Evolutionary conservation across 2,329 filamentous ascomycete species (phyloP).

Genomic region (Cladosporium cucumerinum): DNA sequence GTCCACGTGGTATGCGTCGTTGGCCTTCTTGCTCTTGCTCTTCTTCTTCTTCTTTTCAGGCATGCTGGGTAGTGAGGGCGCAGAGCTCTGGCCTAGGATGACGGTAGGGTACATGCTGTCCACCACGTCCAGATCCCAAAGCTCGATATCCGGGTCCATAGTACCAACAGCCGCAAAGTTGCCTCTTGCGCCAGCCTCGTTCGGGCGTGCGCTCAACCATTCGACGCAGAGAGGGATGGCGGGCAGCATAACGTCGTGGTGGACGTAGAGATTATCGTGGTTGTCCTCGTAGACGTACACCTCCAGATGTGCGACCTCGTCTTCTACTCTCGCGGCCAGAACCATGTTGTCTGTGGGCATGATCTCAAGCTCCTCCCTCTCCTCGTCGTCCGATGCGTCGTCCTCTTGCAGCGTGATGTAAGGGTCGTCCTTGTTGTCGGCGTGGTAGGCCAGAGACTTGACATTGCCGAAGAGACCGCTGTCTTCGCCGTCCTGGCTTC

Average conservation of each 20-base stretch:
- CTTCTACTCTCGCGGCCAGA: constrained; percentile 88
- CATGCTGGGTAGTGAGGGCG: constrained; percentile 21
- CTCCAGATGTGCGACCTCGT: constrained; percentile 93
- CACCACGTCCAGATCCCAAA: constrained; percentile 94
- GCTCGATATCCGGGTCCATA: constrained; percentile 97
- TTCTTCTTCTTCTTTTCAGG: constrained; percentile 74
- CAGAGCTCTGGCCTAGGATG: constrained; percentile 70
- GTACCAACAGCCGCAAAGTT: constrained; percentile 96
- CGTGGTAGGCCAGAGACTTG: constrained; percentile 89
- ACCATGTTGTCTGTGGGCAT: constrained; percentile 89
- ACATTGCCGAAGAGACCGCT: constrained; percentile 95
- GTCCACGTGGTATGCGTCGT: constrained; percentile 90
- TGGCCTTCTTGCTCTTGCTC: constrained; percentile 84
- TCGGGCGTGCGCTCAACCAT: constrained; percentile 91
- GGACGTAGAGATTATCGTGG: constrained; percentile 94
- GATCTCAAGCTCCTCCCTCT: constrained; percentile 90
- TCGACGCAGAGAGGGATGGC: constrained; percentile 93
- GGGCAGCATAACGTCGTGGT: constrained; percentile 98
- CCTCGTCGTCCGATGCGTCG: constrained; percentile 72
- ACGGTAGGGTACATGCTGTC: constrained; percentile 99
- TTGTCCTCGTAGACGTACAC: constrained; percentile 97
- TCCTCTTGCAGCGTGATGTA: constrained; percentile 84
- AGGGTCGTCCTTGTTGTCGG: constrained; percentile 89
- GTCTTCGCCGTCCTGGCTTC: constrained; percentile 42
- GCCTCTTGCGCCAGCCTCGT: constrained; percentile 67